Base-by-base conservation (phyloP, 2,329 filamentous ascomycete species). In the Chaetomium globosum region DNA sequence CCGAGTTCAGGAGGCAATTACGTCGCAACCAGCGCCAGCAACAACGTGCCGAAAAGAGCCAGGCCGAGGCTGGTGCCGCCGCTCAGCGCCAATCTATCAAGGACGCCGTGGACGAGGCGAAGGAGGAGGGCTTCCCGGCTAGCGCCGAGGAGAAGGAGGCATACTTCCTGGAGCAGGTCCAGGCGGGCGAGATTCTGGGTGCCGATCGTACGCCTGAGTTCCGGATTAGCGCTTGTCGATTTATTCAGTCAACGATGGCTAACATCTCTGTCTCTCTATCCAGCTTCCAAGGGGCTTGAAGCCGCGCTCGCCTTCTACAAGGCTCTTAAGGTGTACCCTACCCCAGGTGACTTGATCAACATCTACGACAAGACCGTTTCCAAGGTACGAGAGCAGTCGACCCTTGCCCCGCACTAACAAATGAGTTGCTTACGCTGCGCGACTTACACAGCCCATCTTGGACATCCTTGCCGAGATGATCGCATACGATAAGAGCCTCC, bases 311-410 rank as follows among this genome's bases (percentile, higher is more conserved):
- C 91, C 78, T 99, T 99, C 82, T 99, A 98, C 87, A 96, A 93
- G 85, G 95, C 93, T 53, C 86, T 99, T 71, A 99, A 99, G 86
- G 95, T 98, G 73, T 99, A 99, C 81, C 95, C 95, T 60, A 90
- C 92, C 74, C 95, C 94, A 13, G 86, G 89, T 73, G 95, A 98
- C 75, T 83, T 99, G 73, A 97, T 99, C 77, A 87, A 86, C 74
- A 97, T 99, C 79, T 99, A 99, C 80, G 95, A 99, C 80, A 97
- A 96, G 87, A 98, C 95, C 36, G 93, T 98, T 54, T 90, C 94
- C 73, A 97, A 97, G 90, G 93, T 92, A 79, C 66, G 77, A 10
- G 19, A 7, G 21, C 23, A 4, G 4, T 26, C 13, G 13, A 16
- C n/a, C 26, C 51, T 16, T 16, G 28, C 39, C 26, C 54, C 30